Evolutionary conservation across 768 basidiomycete genomes (phyloP).

Genomic region (Trametes coccinea): DNA sequence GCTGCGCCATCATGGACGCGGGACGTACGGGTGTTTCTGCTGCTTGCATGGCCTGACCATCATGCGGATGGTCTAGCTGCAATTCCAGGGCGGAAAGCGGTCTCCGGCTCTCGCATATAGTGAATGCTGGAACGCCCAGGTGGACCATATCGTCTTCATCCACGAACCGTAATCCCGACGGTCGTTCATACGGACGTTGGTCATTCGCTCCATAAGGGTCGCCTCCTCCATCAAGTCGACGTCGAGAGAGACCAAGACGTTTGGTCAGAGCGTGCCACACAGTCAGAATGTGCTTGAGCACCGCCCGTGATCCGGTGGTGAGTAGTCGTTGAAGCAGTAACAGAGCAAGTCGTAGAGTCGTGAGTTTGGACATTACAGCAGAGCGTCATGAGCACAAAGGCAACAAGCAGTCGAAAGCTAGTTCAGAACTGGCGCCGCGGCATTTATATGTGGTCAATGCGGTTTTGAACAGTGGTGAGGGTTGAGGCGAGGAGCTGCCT

Average conservation of each 20-base stretch:
- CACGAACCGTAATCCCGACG: too few species aligned
- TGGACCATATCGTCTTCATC: neutral
- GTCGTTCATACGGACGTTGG: too few species aligned
- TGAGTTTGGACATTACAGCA: constrained; percentile 2
- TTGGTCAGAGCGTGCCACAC: constrained; percentile 11
- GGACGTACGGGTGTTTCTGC: constrained; percentile 15
- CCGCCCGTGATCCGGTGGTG: neutral
- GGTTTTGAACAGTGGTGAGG: neutral
- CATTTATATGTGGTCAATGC: too few species aligned
- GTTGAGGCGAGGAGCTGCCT: neutral
- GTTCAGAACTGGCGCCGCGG: neutral
- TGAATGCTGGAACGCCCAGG: neutral
- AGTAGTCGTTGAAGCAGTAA: constrained; percentile 4
- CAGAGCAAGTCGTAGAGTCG: constrained; percentile 11
- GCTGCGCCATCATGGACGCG: constrained; percentile 9
- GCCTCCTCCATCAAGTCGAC: neutral
- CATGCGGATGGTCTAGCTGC: constrained; percentile 1
- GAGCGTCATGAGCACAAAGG: neutral
- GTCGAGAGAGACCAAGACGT: neutral
- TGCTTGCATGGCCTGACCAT: constrained; percentile 9
- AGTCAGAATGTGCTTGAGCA: neutral
- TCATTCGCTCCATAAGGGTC: neutral
- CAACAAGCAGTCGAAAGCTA: neutral
- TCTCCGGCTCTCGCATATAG: constrained; percentile 18
- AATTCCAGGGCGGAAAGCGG: constrained; percentile 19